phyloP scores from a whole-genome alignment of 495 filamentous ascomycete species.

The Collariella sp. region DNA sequence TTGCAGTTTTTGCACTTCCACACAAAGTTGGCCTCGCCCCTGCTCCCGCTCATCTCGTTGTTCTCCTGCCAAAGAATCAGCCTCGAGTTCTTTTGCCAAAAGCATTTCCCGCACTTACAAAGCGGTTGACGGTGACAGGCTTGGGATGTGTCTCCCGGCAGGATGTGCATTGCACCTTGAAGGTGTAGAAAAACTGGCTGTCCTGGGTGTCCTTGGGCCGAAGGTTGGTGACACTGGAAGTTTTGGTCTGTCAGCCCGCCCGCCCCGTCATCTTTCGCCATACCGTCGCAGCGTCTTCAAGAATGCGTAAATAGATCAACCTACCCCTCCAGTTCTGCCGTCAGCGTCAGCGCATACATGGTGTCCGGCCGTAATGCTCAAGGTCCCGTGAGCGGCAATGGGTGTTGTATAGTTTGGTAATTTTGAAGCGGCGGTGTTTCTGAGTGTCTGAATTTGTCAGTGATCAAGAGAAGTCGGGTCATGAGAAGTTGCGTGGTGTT shows the following conservation, averaged over 20 bases:
- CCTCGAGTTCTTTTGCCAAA: no score
- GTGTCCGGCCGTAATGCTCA: conserved; percentile 18
- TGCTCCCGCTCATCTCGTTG: conserved; percentile 80
- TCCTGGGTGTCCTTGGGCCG: conserved; percentile 72
- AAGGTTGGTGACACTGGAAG: conserved; percentile 75
- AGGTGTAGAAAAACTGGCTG: conserved; percentile 85
- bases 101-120: no score
- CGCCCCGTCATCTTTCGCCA: no score
- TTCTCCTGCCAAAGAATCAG: no score
- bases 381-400: no score
- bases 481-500: not conserved
- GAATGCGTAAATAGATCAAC: conserved; percentile 3
- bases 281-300: no score
- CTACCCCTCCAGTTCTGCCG: conserved; percentile 67
- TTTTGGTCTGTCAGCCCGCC: not conserved
- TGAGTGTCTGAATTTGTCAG: no score
- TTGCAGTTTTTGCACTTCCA: conserved; percentile 94
- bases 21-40: conserved; percentile 95
- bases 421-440: no score
- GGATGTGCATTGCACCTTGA: conserved; percentile 93
- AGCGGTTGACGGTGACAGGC: conserved; percentile 75
- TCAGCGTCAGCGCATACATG: conserved; percentile 74
- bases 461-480: no score
- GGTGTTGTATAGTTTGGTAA: no score
- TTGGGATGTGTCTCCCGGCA: conserved; percentile 89